Conservation (phyloP, 176 grass and related monocot genomes). For the Eragrostis curvula region DNA sequence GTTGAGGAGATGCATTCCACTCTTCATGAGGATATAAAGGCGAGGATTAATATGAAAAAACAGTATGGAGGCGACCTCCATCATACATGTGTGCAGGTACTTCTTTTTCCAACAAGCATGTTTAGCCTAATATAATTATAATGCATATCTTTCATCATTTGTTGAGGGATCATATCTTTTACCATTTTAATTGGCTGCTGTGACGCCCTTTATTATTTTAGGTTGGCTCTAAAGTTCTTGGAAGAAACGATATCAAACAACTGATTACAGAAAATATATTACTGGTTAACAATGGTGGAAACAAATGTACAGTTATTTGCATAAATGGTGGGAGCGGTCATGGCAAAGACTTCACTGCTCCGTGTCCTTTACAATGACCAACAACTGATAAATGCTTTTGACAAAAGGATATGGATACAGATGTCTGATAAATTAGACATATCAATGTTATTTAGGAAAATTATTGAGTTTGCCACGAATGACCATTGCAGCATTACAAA, state of each 20-base stretch:
- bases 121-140: too few relatives aligned
- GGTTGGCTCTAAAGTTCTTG: background rate
- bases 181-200: background rate
- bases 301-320: background rate
- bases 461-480: background rate
- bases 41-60: background rate
- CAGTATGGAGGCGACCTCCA: background rate
- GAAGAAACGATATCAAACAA: background rate
- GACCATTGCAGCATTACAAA: background rate
- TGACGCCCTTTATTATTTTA: background rate
- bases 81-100: background rate
- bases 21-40: background rate
- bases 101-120: background rate
- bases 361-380: conserved; percentile 31
- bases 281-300: background rate
- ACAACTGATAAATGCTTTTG: conserved; percentile 16
- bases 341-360: conserved; percentile 45
- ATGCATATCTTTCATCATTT: too few relatives aligned
- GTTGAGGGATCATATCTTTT: too few relatives aligned
- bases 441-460: background rate
- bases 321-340: background rate
- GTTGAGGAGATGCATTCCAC: background rate
- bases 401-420: conserved; percentile 31
- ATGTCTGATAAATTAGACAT: conserved; percentile 19
- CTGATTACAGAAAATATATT: background rate